phyloP scores from a whole-genome alignment of 306 rosid species.

The Lathyrus tuberosus region DNA sequence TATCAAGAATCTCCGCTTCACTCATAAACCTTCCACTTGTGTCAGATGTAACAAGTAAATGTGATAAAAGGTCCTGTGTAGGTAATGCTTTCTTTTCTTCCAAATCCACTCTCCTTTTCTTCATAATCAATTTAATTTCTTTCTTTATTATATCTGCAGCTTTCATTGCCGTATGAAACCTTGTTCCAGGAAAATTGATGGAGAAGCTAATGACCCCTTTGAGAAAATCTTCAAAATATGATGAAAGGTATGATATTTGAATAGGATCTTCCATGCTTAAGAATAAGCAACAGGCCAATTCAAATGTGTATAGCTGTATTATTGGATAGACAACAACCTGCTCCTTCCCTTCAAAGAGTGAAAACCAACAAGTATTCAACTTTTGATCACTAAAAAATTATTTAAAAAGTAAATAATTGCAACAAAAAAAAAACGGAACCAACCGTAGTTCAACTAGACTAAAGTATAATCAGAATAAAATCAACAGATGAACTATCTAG shows the following conservation, averaged over 20 bases:
- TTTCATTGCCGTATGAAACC: constrained; percentile 42
- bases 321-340: constrained; percentile 40
- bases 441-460: no score
- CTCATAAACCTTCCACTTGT: constrained; percentile 45
- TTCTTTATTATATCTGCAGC: constrained; percentile 43
- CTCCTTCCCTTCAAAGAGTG: constrained; percentile 46
- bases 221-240: constrained; percentile 43
- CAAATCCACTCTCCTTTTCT: constrained; percentile 47
- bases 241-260: constrained; percentile 31
- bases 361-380: constrained; percentile 14
- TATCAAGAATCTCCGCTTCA: constrained; percentile 50
- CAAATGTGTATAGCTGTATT: constrained; percentile 45
- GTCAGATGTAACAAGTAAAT: constrained; percentile 49
- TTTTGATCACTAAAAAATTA: background rate
- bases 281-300: constrained; percentile 53
- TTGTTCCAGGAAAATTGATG: constrained; percentile 52
- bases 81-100: constrained; percentile 44
- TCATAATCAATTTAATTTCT: constrained; percentile 38
- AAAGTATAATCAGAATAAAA: no score
- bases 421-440: no score
- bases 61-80: constrained; percentile 49
- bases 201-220: constrained; percentile 51
- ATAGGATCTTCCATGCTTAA: constrained; percentile 48
- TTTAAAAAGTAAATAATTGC: no score
- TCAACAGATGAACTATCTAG: no score